Evolutionary conservation across 192 early-diverging fungal genomes (phyloP).

Genomic region (Entomortierella chlamydospora): DNA sequence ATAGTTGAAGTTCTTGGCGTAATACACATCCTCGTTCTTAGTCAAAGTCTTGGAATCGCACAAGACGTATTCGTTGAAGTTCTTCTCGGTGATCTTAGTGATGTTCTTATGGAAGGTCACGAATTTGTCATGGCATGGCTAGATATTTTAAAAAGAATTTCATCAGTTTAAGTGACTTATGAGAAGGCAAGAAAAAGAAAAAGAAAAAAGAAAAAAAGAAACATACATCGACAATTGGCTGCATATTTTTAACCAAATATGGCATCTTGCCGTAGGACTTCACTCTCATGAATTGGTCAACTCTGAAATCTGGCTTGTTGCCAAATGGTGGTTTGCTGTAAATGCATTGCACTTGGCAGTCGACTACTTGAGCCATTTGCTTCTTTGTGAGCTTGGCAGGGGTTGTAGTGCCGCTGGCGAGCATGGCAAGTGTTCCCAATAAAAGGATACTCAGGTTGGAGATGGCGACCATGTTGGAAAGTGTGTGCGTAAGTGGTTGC

Average conservation of each 20-base stretch:
- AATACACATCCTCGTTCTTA: constrained; percentile 39
- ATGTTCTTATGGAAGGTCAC: constrained; percentile 29
- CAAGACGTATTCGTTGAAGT: constrained; percentile 30
- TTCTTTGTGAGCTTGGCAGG: no score
- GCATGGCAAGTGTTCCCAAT: constrained; percentile 2
- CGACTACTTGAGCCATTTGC: constrained; percentile 28
- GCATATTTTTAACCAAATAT: constrained; percentile 41
- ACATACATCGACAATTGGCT: constrained; percentile 27
- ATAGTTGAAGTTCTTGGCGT: constrained; percentile 30
- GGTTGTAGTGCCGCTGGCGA: no score
- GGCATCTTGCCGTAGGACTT: constrained; percentile 29
- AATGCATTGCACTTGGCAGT: constrained; percentile 47
- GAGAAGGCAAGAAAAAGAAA: neutral
- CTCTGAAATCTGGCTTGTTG: constrained; percentile 16
- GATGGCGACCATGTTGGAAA: constrained; percentile 37
- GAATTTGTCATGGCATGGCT: constrained; percentile 26
- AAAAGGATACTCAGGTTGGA: constrained; percentile 18
- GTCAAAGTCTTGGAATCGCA: constrained; percentile 45
- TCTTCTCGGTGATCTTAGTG: constrained; percentile 29
- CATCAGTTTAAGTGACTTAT: constrained; percentile 15
- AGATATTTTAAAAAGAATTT: neutral
- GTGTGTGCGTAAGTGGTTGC: constrained; percentile 1
- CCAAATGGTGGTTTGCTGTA: constrained; percentile 18
- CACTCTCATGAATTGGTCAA: constrained; percentile 11
- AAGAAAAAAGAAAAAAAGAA: neutral